Percentiles rank a stretch among this genome's conserved stretches.
phyloP scores from a whole-genome alignment of 495 filamentous ascomycete genomes.

The Chaetomium cochliodes region DNA sequence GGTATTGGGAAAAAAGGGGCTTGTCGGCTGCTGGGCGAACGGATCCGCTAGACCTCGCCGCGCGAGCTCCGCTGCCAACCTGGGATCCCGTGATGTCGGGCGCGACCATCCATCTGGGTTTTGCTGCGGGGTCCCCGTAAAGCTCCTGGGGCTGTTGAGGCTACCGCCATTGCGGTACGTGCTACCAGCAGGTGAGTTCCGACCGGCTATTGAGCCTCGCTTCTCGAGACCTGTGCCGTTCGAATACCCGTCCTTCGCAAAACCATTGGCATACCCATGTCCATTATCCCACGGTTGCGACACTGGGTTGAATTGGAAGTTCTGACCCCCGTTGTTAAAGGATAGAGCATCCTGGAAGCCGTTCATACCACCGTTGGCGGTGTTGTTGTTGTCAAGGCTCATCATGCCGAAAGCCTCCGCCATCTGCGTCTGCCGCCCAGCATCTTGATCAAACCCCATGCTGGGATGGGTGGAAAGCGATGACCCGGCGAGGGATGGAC shows the following conservation, averaged over 20 bases:
- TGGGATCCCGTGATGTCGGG: slow-evolving; percentile 39
- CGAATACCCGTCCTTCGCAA: slow-evolving; percentile 19
- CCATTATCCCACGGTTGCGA: slow-evolving; percentile 43
- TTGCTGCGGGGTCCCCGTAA: slow-evolving; percentile 50
- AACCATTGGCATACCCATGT: slow-evolving; percentile 17
- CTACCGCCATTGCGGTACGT: slow-evolving; percentile 43
- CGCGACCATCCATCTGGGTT: slow-evolving; percentile 41
- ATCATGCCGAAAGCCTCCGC: slow-evolving; percentile 16
- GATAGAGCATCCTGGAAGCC: slow-evolving; percentile 10
- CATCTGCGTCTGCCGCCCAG: slow-evolving; percentile 22
- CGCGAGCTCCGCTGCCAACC: slow-evolving; percentile 35
- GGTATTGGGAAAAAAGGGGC: slow-evolving; percentile 25
- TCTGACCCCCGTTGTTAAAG: slow-evolving; percentile 22
- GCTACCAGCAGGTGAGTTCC: slow-evolving; percentile 54
- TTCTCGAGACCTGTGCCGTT: slow-evolving; percentile 18
- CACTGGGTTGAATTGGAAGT: slow-evolving; percentile 39
- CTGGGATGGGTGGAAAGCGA: slow-evolving; percentile 21
- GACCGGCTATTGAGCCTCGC: slow-evolving; percentile 28
- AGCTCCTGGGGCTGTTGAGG: slow-evolving; percentile 59
- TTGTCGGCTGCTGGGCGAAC: slow-evolving; percentile 30
- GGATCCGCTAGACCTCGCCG: slow-evolving; percentile 32
- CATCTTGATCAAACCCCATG: slow-evolving; percentile 14
- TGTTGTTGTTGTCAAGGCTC: slow-evolving; percentile 10
- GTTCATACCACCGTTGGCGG: slow-evolving; percentile 16
- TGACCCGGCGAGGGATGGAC: slow-evolving; percentile 27